A percentile compares a stretch with the other conserved stretches of the same genome.
phyloP scores from a whole-genome alignment of 2,329 filamentous ascomycete species.

The Colletotrichum lentis region DNA sequence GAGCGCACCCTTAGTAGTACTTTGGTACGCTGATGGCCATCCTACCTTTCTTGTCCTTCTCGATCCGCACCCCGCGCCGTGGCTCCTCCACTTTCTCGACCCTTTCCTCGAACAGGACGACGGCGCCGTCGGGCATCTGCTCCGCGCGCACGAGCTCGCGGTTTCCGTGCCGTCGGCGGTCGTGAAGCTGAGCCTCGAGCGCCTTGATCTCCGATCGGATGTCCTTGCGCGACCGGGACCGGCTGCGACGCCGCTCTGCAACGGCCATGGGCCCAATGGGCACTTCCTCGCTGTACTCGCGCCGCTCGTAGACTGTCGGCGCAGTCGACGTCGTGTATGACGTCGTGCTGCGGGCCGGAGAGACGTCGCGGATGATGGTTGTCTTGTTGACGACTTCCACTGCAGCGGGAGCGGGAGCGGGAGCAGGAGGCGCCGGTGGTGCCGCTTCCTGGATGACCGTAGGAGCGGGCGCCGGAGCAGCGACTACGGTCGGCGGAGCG shows the following conservation, averaged over 20 bases:
- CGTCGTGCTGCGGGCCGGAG: conserved; percentile 52
- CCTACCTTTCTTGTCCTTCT: conserved; percentile 96
- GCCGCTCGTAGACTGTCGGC: conserved; percentile 51
- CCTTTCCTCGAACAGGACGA: conserved; percentile 70
- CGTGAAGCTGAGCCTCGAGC: conserved; percentile 69
- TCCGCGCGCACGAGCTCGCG: conserved; percentile 65
- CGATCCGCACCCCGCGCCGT: conserved; percentile 71
- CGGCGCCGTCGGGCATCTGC: conserved; percentile 65
- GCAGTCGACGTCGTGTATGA: conserved; percentile 48
- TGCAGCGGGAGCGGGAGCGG: conserved; percentile 44
- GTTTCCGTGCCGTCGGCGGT: conserved; percentile 50
- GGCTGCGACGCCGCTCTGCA: conserved; percentile 50
- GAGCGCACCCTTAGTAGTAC: conserved; percentile 67
- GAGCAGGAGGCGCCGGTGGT: conserved; percentile 44
- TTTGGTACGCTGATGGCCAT: conserved; percentile 84
- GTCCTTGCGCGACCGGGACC: conserved; percentile 61
- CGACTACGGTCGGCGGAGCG: conserved; percentile 43
- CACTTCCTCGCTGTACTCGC: conserved; percentile 48
- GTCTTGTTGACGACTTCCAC: conserved; percentile 56
- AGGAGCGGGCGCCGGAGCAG: conserved; percentile 42
- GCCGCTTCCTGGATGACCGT: conserved; percentile 48
- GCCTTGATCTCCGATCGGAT: conserved; percentile 76
- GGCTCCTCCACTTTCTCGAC: conserved; percentile 64
- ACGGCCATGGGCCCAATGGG: conserved; percentile 54
- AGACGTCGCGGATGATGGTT: conserved; percentile 58